Base-by-base conservation (phyloP, 768 basidiomycete genomes). In the Termitomyces sp. region DNA sequence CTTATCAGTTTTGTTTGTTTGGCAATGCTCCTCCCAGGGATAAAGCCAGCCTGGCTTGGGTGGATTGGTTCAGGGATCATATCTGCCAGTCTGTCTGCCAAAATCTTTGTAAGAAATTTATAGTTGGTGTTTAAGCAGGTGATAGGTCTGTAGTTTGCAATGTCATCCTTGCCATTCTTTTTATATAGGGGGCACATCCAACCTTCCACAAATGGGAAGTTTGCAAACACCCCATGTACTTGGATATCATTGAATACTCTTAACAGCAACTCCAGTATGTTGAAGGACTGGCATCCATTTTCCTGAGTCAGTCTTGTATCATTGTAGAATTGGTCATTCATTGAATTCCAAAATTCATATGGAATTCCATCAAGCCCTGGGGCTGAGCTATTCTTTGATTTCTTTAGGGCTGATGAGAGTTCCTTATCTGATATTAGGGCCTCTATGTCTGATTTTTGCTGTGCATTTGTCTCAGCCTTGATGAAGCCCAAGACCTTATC, bases 81-180 rank as follows among this genome's bases (percentile, higher is more conserved):
- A 0, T 0, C 3, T 0, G 41, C 21, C 1, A 42, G 41, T 0
- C 21, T 1, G 10, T 42, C 27, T 0, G 42, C 14, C 2, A 43
- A 5, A 2, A 6, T 5, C 3, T 43, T 43, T 1, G 42, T 43
- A 5, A 43, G 16, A 0, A 43, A 4, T 16, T 43, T 75, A 40
- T 75, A 73, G 58, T 73, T 72, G 0, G 68, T 57, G 56, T 75
- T 75, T 2, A 73, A 64, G 0, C 75, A 60, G 0, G 71, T 75
- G 0, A 78, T 75, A 0, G 74, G 76, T 0, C 71, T 5, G 47
- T 77, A 77, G 52, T 73, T 76, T 19, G 51, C 66, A 0, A 75
- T 73, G 1, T 68, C 54, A 0, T 25, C 53, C 25, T 12, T 25
- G 10, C 25, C 1, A 43, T 14, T 5, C 25, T 34, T 34, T 11